phyloP scores from a whole-genome alignment of 306 rosid genomes.

The Carpinus fangiana region DNA sequence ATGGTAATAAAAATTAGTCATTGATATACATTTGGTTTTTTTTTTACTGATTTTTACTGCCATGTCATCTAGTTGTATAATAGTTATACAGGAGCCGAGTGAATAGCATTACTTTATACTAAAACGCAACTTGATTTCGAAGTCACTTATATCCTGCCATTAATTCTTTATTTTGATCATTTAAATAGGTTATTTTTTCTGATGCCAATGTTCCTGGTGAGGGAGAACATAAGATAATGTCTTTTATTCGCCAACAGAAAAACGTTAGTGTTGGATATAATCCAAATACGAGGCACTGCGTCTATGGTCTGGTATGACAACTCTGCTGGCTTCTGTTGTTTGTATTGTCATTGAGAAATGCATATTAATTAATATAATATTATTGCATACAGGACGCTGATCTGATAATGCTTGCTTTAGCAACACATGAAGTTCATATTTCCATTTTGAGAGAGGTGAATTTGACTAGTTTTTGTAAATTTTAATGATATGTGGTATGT shows the following conservation, averaged over 20 bases:
- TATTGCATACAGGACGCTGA: conserved; percentile 56
- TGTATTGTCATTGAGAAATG: not conserved
- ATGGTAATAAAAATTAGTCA: too few species aligned
- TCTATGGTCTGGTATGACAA: conserved; percentile 53
- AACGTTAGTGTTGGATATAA: conserved; percentile 25
- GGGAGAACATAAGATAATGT: conserved; percentile 66
- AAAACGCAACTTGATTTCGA: too few species aligned
- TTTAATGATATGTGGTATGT: not conserved
- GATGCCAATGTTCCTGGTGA: conserved; percentile 75
- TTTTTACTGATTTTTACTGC: too few species aligned
- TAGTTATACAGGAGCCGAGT: too few species aligned
- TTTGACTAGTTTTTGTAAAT: not conserved
- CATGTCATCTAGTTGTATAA: too few species aligned
- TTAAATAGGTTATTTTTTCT: conserved; percentile 47
- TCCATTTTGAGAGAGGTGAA: conserved; percentile 65
- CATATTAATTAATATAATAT: not conserved
- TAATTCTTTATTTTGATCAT: not conserved
- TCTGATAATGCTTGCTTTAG: conserved; percentile 54
- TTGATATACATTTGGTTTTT: too few species aligned
- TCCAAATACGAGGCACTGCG: conserved; percentile 55
- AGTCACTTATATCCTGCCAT: not conserved
- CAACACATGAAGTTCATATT: conserved; percentile 62
- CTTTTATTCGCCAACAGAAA: conserved; percentile 45
- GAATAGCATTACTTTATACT: too few species aligned
- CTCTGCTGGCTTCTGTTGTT: not conserved